Evolutionary conservation across 129 eudicot species (phyloP).

Genomic region (Daucus carota): DNA sequence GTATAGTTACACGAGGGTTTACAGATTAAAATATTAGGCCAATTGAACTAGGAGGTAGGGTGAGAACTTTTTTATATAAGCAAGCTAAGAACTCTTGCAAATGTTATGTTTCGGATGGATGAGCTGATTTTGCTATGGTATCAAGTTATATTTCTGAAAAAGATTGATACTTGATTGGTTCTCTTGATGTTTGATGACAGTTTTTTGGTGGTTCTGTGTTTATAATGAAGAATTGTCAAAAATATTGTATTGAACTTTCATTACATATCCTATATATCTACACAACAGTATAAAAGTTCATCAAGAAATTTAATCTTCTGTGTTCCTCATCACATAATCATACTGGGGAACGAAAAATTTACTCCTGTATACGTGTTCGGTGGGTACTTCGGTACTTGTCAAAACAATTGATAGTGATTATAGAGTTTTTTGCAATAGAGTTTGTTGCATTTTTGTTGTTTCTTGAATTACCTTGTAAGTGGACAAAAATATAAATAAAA

Average conservation of each 20-base stretch:
- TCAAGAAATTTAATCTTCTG: background rate
- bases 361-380: background rate
- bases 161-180: background rate
- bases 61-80: background rate
- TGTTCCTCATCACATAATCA: background rate
- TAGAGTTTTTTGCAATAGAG: background rate
- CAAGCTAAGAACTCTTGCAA: background rate
- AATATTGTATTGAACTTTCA: no score
- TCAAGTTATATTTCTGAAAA: no score
- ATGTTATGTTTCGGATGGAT: background rate
- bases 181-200: background rate
- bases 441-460: background rate
- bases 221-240: background rate
- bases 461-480: background rate
- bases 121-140: background rate
- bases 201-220: background rate
- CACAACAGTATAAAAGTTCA: background rate
- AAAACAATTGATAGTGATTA: background rate
- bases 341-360: background rate
- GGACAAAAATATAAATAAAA: background rate
- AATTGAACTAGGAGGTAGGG: background rate
- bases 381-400: background rate
- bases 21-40: background rate
- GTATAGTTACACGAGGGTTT: no score
- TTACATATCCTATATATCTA: no score